Evolutionary conservation across 1,139 yeast species (phyloP).

Genomic region (Pichia sp.): DNA sequence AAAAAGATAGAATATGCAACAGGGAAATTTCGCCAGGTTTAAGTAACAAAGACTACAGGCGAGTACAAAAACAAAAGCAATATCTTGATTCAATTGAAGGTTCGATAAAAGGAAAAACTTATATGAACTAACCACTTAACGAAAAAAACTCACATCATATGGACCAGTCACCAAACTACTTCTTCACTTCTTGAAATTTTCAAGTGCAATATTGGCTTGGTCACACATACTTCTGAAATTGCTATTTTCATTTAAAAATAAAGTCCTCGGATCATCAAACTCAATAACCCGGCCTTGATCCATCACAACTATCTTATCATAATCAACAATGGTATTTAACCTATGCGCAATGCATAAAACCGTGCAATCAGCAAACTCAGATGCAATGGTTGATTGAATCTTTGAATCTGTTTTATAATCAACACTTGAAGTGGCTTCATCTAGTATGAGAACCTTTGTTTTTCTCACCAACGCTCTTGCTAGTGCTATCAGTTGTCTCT

Average conservation of each 20-base stretch:
- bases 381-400: slow-evolving; percentile 40
- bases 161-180: neutral
- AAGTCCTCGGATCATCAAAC: slow-evolving; percentile 37
- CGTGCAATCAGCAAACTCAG: slow-evolving; percentile 39
- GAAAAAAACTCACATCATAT: too few species aligned
- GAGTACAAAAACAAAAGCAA: too few species aligned
- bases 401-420: slow-evolving; percentile 47
- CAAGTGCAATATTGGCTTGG: neutral
- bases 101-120: too few species aligned
- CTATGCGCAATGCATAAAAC: slow-evolving; percentile 52
- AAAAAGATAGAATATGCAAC: too few species aligned
- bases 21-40: too few species aligned
- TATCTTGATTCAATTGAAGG: too few species aligned
- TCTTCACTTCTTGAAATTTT: neutral
- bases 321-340: slow-evolving; percentile 42
- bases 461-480: slow-evolving; percentile 47
- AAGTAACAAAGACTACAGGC: too few species aligned
- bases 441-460: slow-evolving; percentile 42
- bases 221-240: slow-evolving; percentile 33
- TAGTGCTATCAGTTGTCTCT: slow-evolving; percentile 45
- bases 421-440: slow-evolving; percentile 50
- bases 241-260: slow-evolving; percentile 27
- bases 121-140: too few species aligned
- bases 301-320: slow-evolving; percentile 43
- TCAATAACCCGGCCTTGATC: slow-evolving; percentile 41